Base-by-base conservation (phyloP, 2,329 filamentous ascomycete genomes). In the Penicillium psychrosexuale region DNA sequence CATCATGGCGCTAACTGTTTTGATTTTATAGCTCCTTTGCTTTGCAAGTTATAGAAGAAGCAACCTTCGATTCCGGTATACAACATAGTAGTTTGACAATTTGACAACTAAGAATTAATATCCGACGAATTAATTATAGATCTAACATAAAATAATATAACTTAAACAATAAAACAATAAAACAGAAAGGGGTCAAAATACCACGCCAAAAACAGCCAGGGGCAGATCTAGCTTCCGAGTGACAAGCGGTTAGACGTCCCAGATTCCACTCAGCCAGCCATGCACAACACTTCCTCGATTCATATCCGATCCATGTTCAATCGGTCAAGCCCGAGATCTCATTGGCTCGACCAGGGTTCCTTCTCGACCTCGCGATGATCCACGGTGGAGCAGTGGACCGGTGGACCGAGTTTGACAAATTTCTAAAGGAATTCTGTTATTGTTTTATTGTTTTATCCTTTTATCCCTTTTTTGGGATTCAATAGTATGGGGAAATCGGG, bases 261-360 rank as follows among this genome's bases (percentile, higher is more conserved):
- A 30, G 49, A 53, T 59, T 58, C 46, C 47, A 52, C 54, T 65
- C 63, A 64, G 62, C 61, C 63, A 65, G 62, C 61, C 63, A 64
- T 64, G 63, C 63, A 63, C 53, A 50, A 64, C 63, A 65, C 62
- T 36, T 42, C 2, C 46, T 47, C 51, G 57, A 60, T 58, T 45
- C 7, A 4, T 34, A 11, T 40, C 33, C 57, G 61, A 65, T 63
- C 48, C 34, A 48, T 43, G 27, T 51, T 5, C 45, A 36, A 63
- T 63, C 59, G 57, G 39, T 15, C 56, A 54, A 22, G 5, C 28
- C 31, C 33, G 22, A 13, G n/a, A 24, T n/a, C 1, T 40, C 8
- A 64, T 63, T 65, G 60, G 61, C 12, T 24, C 30, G 17, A 64
- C 61, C 58, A 53, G 39, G 34, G 51, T 53, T 36, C 22, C 19